These are phyloP conservation scores for Kwoniella dejecticola DNA, from an alignment of 768 basidiomycete genomes.

Conservation along the genomic window DNA sequence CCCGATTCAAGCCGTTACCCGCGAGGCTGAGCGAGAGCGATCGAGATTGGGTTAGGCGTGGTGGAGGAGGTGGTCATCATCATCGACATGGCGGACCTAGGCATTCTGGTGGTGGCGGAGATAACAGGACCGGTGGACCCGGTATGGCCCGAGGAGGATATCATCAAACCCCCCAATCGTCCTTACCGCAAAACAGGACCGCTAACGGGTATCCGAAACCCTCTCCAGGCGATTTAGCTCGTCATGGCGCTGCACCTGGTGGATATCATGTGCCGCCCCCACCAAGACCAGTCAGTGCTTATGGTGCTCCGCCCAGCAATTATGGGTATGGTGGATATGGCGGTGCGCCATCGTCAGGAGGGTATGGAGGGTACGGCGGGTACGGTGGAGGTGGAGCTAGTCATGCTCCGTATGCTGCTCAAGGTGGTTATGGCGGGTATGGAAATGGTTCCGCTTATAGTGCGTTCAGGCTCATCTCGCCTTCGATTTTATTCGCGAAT, in stretches of 20 bases:
- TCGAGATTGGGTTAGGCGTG: conserved; percentile 65
- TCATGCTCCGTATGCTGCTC: conserved; percentile 13
- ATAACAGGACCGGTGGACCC: conserved; percentile 29
- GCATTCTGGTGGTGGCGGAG: conserved; percentile 22
- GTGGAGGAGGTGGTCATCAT: conserved; percentile 38
- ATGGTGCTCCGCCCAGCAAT: conserved; percentile 31
- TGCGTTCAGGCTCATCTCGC: background rate
- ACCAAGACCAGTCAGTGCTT: conserved; percentile 11
- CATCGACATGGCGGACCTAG: conserved; percentile 33
- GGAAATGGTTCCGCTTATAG: conserved; percentile 19
- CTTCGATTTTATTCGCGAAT: background rate
- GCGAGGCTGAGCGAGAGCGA: conserved; percentile 70
- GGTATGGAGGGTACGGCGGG: conserved; percentile 6
- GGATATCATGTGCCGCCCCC: conserved; percentile 51
- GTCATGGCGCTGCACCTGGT: conserved; percentile 24
- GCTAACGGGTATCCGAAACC: conserved; percentile 21
- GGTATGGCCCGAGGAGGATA: conserved; percentile 28
- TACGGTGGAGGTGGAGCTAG: conserved; percentile 9
- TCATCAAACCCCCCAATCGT: conserved; percentile 16
- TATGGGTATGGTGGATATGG: conserved; percentile 18
- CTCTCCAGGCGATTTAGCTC: conserved; percentile 5
- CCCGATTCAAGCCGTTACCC: conserved; percentile 66
- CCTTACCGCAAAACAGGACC: background rate
- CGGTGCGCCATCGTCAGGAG: background rate
- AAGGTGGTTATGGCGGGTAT: conserved; percentile 35